Base-by-base conservation (phyloP, 2,329 filamentous ascomycete genomes). In the Microcyclospora pomicola region DNA sequence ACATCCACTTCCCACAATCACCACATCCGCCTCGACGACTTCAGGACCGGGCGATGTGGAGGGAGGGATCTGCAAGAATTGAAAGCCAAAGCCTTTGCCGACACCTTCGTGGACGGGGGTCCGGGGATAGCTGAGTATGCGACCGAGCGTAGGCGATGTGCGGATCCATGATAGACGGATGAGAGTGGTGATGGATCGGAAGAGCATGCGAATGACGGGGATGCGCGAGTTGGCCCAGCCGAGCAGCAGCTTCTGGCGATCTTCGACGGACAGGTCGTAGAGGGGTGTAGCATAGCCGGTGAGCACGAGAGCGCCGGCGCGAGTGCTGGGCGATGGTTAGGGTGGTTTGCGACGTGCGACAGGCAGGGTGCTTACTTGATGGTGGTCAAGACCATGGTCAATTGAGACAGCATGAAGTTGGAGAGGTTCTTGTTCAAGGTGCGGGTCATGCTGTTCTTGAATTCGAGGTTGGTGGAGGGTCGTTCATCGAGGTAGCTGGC, bases 1-100 rank as follows among this genome's bases (percentile, higher is more conserved):
- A 49, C 83, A 92, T 19, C 87, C 87, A 29, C 82, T 91, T 2
- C 87, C 87, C 14, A 95, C 71, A 41, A 95, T 77, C 31, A 93
- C 75, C 1, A 93, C 75, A 56, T 95, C 88, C 0, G 82, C 80
- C 38, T 85, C 75, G 30, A 92, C 63, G 2, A 69, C 67, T 44
- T 77, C 74, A 0, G 73, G 65, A 4, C 66, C 54, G 15, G 42
- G 28, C 15, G 33, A 34, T 2, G 38, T 15, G 5, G 49, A 29
- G 1, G 66, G 64, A 0, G 72, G 64, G 1, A 72, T 69, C 51
- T 82, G 75, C 33, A 80, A 52, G 48, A 83, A 83, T 1, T 66
- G 56, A 52, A 72, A 82, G 28, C 71, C 62, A 3, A 65, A 65
- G 6, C 40, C 36, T 29, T 67, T 60, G 2, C 64, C 69, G 0